Evolutionary conservation across 2,329 filamentous ascomycete genomes (phyloP), one percentile per base, ranked within the genome.

Genomic region (Alternaria sp.): DNA sequence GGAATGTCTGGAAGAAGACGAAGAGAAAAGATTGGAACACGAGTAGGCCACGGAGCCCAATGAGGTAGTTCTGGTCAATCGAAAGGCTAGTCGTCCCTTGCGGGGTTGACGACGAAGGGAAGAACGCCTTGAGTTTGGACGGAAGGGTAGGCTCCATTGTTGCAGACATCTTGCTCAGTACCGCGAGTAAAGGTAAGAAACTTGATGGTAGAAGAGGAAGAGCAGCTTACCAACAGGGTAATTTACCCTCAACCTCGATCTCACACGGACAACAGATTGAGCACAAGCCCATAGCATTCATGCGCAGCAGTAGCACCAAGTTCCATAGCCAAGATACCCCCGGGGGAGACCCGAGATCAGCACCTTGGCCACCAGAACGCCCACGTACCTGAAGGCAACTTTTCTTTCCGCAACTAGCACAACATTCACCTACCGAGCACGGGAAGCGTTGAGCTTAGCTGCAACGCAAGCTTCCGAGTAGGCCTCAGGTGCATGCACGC

Each of bases 11-110:
- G 45, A 85, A 79, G 66, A 82, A 84, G 43, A 79, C 71, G 71
- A 81, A 83, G 43, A 83, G 62, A 50, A 84, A 82, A 11, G 78
- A 77, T 60, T 81, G 70, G 12, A 84, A 64, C 7, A 79, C 78
- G 18, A 84, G 65, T n/a, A 82, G 63, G 32, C 81, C 81, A 34
- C 81, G 78, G 27, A 84, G 68, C n/a, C 81, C 82, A 32, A 80
- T 67, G 18, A 84, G 75, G 55, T 82, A 78, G 57, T 77, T 68
- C 57, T 75, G 74, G 16, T 66, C 70, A 11, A 67, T 54, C 7
- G 66, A 56, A 16, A 50, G 63, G 48, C 41, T 51, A 7, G 67
- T 58, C 22, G 61, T 54, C 22, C 46, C 46, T 27, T 63, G 43
- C 8, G 54, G 62, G 30, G 49, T 57, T 8, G 62, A 56, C 1